Conservation (phyloP, 495 filamentous ascomycete species). For the Xylaria grammica region DNA sequence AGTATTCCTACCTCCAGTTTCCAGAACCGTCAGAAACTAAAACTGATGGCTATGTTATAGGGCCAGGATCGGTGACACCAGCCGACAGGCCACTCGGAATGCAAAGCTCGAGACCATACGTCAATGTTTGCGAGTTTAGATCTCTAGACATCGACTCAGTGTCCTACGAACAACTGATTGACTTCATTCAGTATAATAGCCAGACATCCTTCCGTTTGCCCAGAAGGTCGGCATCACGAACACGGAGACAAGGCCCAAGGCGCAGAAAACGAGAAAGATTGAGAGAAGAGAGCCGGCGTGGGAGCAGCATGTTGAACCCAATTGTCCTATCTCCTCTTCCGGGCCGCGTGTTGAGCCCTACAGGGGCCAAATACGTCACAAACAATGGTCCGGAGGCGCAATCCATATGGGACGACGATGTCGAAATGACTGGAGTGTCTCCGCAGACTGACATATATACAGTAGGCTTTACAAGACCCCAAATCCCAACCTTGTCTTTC, state of each 20-base stretch:
- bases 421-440: background rate
- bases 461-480: background rate
- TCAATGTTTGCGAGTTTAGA: background rate
- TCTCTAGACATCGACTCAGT: background rate
- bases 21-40: background rate
- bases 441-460: background rate
- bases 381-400: background rate
- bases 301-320: background rate
- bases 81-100: background rate
- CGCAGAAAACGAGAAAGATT: background rate
- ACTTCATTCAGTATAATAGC: background rate
- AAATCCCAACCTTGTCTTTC: background rate
- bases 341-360: background rate
- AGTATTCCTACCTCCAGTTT: background rate
- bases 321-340: background rate
- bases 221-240: background rate
- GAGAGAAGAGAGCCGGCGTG: background rate
- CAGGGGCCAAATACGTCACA: too few relatives aligned
- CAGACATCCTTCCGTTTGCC: background rate
- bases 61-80: background rate
- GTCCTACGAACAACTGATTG: background rate
- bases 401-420: background rate
- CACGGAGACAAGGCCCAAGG: background rate
- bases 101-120: background rate
- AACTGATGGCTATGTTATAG: background rate